Conservation (phyloP, 176 grass and related monocot species). For the Olyra latifolia region DNA sequence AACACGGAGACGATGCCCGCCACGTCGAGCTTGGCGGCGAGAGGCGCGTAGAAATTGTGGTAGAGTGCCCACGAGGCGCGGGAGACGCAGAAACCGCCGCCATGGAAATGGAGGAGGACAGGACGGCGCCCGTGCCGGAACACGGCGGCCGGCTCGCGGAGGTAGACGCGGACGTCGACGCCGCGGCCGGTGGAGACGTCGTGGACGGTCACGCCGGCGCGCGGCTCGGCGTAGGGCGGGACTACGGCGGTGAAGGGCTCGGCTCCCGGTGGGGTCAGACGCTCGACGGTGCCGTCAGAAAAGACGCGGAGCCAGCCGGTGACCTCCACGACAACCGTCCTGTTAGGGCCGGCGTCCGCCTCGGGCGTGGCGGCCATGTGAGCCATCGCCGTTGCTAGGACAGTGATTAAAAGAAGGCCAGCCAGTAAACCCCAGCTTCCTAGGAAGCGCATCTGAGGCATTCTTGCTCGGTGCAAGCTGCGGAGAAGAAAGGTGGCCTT, state of each 20-base stretch:
- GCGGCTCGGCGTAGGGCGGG: slow-evolving; percentile 30
- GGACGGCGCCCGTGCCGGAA: not conserved
- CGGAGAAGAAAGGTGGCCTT: too few species aligned
- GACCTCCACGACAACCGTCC: slow-evolving; percentile 29
- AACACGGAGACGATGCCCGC: slow-evolving; percentile 43
- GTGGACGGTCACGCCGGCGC: slow-evolving; percentile 41
- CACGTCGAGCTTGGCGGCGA: not conserved
- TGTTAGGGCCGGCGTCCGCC: not conserved
- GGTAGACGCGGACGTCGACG: slow-evolving; percentile 39
- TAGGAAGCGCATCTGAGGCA: not conserved
- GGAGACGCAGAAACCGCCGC: slow-evolving; percentile 48
- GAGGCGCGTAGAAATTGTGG: slow-evolving; percentile 48
- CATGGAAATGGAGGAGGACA: slow-evolving; percentile 49
- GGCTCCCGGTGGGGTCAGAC: slow-evolving; percentile 12
- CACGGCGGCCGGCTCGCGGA: not conserved
- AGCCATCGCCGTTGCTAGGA: not conserved
- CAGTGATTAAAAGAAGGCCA: not conserved
- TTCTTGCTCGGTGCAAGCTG: not conserved
- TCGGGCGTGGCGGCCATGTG: not conserved
- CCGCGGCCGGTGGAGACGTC: slow-evolving; percentile 26
- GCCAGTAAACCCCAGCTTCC: not conserved
- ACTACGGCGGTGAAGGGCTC: slow-evolving; percentile 21
- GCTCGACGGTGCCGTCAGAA: slow-evolving; percentile 40
- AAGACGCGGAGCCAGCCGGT: slow-evolving; percentile 42
- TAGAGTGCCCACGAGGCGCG: slow-evolving; percentile 40